Evolutionary conservation across 1,284 basidiomycete species (phyloP).

Genomic region (Cystobasidium slooffiae): DNA sequence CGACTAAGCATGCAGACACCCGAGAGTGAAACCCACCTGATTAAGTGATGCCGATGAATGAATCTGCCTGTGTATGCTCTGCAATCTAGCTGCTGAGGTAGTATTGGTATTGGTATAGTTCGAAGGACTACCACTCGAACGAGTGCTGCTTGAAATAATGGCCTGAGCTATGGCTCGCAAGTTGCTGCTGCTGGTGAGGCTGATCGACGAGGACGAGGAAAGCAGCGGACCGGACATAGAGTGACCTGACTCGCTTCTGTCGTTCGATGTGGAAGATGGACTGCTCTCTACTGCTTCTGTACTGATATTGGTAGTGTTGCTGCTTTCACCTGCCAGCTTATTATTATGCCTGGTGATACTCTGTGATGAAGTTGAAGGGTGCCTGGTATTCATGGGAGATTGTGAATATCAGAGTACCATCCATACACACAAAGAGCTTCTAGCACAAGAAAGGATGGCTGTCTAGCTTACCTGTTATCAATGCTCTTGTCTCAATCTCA

Average conservation of each 20-base stretch:
- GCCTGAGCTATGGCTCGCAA: not conserved
- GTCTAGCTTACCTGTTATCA: too few relatives aligned
- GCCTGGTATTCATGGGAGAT: too few relatives aligned
- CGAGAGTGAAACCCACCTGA: too few relatives aligned
- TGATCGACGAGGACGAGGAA: constrained; percentile 5
- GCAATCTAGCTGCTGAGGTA: not conserved
- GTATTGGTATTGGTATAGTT: not conserved
- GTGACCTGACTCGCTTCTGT: not conserved
- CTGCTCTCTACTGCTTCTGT: not conserved
- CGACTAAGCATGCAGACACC: too few relatives aligned
- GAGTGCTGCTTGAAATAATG: constrained; percentile 4
- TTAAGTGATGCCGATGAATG: not conserved
- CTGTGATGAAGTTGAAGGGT: too few relatives aligned
- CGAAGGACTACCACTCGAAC: not conserved
- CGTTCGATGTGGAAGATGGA: not conserved
- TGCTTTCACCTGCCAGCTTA: too few relatives aligned
- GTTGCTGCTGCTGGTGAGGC: not conserved
- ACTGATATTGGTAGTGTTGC: too few relatives aligned
- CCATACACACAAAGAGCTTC: too few relatives aligned
- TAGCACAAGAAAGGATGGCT: too few relatives aligned
- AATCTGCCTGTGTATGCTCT: constrained; percentile 10
- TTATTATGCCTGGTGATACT: too few relatives aligned
- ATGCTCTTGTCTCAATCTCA: too few relatives aligned
- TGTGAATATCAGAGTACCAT: too few relatives aligned
- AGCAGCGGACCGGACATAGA: constrained; percentile 15